phyloP scores from a whole-genome alignment of 768 basidiomycete species.

The Calocybe gangraenosa region DNA sequence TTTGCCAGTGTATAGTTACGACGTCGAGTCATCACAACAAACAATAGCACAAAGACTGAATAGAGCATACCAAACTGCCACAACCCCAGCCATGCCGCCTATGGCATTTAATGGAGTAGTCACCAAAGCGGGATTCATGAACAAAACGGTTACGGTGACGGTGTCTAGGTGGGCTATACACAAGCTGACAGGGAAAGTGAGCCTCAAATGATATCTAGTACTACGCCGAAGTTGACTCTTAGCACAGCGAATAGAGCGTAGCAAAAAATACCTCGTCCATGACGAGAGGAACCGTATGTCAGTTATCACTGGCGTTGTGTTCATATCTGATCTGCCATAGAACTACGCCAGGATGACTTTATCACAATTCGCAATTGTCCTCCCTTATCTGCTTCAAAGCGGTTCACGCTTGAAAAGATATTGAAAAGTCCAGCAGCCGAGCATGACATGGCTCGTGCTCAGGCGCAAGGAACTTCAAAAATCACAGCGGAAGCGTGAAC shows the following conservation, averaged over 20 bases:
- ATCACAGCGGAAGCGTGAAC: background rate
- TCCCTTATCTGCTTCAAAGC: conserved; percentile 74
- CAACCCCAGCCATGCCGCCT: conserved; percentile 80
- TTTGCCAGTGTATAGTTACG: too few species aligned
- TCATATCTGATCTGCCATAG: conserved; percentile 29
- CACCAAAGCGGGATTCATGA: conserved; percentile 78
- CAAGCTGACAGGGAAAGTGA: conserved; percentile 71
- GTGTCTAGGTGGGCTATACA: conserved; percentile 75
- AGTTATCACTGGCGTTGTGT: background rate
- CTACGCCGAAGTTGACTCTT: conserved; percentile 2
- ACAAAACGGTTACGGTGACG: conserved; percentile 81
- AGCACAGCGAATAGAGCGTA: conserved; percentile 62
- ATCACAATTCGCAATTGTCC: conserved; percentile 81
- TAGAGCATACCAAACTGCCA: too few species aligned
- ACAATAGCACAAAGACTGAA: too few species aligned
- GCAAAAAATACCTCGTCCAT: conserved; percentile 76
- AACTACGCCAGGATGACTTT: conserved; percentile 60
- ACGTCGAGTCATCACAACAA: too few species aligned
- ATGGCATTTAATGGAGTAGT: conserved; percentile 73
- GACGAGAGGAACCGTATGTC: conserved; percentile 67
- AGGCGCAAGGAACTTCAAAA: conserved; percentile 12
- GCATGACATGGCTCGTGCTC: conserved; percentile 38
- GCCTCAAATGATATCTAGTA: conserved; percentile 11
- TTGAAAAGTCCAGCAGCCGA: conserved; percentile 66
- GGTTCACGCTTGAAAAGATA: conserved; percentile 67